phyloP scores from a whole-genome alignment of 768 basidiomycete genomes.

The Tephrocybe sp. region DNA sequence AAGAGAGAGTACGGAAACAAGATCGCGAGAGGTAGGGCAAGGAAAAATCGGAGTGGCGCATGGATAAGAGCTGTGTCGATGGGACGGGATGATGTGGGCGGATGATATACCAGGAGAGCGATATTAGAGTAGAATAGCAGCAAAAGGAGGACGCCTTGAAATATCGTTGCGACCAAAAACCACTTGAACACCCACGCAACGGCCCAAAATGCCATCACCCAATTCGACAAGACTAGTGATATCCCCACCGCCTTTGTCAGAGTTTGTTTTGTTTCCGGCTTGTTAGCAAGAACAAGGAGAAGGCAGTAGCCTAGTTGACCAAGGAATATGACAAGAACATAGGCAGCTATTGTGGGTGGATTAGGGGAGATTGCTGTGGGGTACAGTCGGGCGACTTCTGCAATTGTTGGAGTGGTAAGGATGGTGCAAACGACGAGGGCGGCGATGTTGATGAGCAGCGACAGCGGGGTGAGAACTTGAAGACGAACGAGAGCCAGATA shows the following conservation, averaged over 20 bases:
- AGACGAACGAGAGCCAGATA: conserved; percentile 70
- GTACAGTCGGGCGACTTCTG: conserved; percentile 40
- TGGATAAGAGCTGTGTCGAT: conserved; percentile 85
- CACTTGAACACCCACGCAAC: conserved; percentile 74
- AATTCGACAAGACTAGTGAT: conserved; percentile 75
- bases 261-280: conserved; percentile 77
- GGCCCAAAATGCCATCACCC: conserved; percentile 80
- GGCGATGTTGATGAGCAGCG: conserved; percentile 79
- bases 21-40: conserved; percentile 51
- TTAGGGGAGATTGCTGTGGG: conserved; percentile 76
- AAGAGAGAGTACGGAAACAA: conserved; percentile 61
- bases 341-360: conserved; percentile 53
- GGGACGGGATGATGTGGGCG: conserved; percentile 57
- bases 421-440: conserved; percentile 67
- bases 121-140: conserved; percentile 79
- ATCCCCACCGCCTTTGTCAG: conserved; percentile 80
- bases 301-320: conserved; percentile 83
- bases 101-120: conserved; percentile 72
- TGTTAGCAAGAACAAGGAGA: conserved; percentile 68
- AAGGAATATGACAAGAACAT: conserved; percentile 60
- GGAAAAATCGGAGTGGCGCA: conserved; percentile 78
- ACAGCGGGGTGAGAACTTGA: conserved; percentile 86
- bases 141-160: conserved; percentile 69
- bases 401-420: conserved; percentile 64
- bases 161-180: conserved; percentile 75